phyloP scores from a whole-genome alignment of 1,139 yeast genomes.

The Oligophagozyma castellii region DNA sequence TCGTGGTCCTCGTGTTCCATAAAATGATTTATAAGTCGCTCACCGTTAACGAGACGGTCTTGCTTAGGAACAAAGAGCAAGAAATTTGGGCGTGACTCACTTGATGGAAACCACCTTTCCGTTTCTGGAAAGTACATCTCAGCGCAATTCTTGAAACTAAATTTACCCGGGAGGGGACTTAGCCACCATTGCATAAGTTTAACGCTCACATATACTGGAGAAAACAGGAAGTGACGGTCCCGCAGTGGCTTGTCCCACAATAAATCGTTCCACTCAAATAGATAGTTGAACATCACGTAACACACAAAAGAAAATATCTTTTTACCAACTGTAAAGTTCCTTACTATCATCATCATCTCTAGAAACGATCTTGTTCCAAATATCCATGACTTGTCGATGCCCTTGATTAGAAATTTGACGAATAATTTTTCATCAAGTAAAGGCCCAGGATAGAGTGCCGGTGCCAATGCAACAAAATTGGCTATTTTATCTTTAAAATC shows the following conservation, averaged over 20 bases:
- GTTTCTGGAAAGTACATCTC: slow-evolving; percentile 20
- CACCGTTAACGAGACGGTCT: slow-evolving; percentile 49
- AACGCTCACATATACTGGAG: slow-evolving; percentile 74
- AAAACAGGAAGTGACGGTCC: slow-evolving; percentile 64
- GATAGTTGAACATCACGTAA: slow-evolving; percentile 66
- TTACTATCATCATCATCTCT: slow-evolving; percentile 40
- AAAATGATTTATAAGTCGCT: slow-evolving; percentile 34
- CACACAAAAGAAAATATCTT: slow-evolving; percentile 47
- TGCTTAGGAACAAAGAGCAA: slow-evolving; percentile 38
- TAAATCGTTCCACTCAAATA: slow-evolving; percentile 74
- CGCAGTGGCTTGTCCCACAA: slow-evolving; percentile 63
- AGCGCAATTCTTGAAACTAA: slow-evolving; percentile 18
- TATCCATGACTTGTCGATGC: slow-evolving; percentile 30
- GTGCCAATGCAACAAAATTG: slow-evolving; percentile 66
- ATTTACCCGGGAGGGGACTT: slow-evolving; percentile 16
- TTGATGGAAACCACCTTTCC: slow-evolving; percentile 18
- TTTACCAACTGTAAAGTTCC: slow-evolving; percentile 34
- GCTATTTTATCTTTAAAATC: slow-evolving; percentile 40
- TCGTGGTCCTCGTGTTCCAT: slow-evolving; percentile 34
- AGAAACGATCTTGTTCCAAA: slow-evolving; percentile 53
- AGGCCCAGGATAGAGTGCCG: slow-evolving; percentile 81
- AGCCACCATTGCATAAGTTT: slow-evolving; percentile 90
- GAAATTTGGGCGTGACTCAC: slow-evolving; percentile 22
- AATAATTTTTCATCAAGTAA: slow-evolving; percentile 45
- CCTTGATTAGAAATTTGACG: slow-evolving; percentile 27